Base-by-base conservation (phyloP, 352 stramenopile species). In the Phytophthora pseudosyringae region DNA sequence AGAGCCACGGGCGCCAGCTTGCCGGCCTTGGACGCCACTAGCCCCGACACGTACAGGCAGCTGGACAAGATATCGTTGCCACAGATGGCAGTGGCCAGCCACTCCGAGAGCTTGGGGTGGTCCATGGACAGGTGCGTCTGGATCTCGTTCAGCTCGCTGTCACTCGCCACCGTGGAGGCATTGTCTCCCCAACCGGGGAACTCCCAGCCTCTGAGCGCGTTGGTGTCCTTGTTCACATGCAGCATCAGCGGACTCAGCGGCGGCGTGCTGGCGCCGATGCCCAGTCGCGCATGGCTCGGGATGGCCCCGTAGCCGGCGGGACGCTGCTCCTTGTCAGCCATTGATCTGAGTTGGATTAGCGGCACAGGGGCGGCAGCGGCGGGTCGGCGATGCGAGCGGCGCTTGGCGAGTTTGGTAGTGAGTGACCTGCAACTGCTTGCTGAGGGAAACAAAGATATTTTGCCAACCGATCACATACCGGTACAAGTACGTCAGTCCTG, bases 31-130 rank as follows among this genome's bases (percentile, higher is more conserved):
- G 89, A 83, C 32, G 89, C 85, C 36, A 95, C 88, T 10, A 95
- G 75, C 0, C 86, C 88, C 52, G 89, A 93, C 32, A 94, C 85
- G 69, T 98, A 98, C 33, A 98, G 86, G 41, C 87, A 97, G 69
- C 90, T 98, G 50, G 88, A 97, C 53, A 98, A 80, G 73, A 98
- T 98, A 63, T 98, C 95, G 72, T 98, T 98, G 15, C 95, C 95
- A 57, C 91, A 98, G 71, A 98, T 98, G 15, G 93, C 91, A 9
- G 95, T 98, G 10, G 95, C 93, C 49, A 96, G 73, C 84, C 93
- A 97, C 80, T 98, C 89, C 4, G 89, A 95, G 21, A 98, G 81
- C 71, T 95, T 96, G 10, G 85, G 67, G 75, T 95, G 83, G 59
- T 91, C 67, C 54, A 78, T 81, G 12, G 81, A 90, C 33, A 93